phyloP scores from a whole-genome alignment of 352 stramenopile species.

The Pythium folliculosum region DNA sequence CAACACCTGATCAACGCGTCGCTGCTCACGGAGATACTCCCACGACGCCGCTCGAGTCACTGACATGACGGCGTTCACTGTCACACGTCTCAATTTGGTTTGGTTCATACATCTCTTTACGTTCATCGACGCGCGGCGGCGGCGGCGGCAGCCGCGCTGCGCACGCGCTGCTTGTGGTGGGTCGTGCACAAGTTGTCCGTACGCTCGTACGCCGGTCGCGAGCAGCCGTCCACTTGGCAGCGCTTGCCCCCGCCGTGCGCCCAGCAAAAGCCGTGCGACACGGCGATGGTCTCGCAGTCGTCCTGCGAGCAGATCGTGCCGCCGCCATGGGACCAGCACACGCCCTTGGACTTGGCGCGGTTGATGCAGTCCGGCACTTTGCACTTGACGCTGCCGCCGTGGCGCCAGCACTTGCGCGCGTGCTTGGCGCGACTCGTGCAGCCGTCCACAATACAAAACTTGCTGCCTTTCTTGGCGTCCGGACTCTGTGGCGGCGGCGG shows the following conservation, averaged over 20 bases:
- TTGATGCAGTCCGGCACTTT: slow-evolving; percentile 63
- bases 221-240: slow-evolving; percentile 47
- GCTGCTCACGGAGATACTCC: too few relatives aligned
- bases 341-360: slow-evolving; percentile 63
- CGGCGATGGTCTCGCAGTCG: slow-evolving; percentile 54
- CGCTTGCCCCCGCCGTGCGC: slow-evolving; percentile 73
- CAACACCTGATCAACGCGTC: too few relatives aligned
- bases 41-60: too few relatives aligned
- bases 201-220: slow-evolving; percentile 59
- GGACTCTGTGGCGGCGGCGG: not conserved
- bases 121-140: not conserved
- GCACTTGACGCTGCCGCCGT: slow-evolving; percentile 61
- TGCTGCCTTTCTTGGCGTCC: slow-evolving; percentile 49
- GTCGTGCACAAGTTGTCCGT: slow-evolving; percentile 58
- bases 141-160: not conserved
- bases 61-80: too few relatives aligned
- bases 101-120: not conserved
- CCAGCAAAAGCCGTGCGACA: slow-evolving; percentile 66
- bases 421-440: slow-evolving; percentile 64
- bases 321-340: slow-evolving; percentile 65
- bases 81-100: too few relatives aligned
- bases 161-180: slow-evolving; percentile 38
- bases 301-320: slow-evolving; percentile 52
- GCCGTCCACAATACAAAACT: slow-evolving; percentile 57
- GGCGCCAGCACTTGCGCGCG: slow-evolving; percentile 58